Base-by-base conservation (phyloP, 768 basidiomycete species). In the Phallus indusiatus region DNA sequence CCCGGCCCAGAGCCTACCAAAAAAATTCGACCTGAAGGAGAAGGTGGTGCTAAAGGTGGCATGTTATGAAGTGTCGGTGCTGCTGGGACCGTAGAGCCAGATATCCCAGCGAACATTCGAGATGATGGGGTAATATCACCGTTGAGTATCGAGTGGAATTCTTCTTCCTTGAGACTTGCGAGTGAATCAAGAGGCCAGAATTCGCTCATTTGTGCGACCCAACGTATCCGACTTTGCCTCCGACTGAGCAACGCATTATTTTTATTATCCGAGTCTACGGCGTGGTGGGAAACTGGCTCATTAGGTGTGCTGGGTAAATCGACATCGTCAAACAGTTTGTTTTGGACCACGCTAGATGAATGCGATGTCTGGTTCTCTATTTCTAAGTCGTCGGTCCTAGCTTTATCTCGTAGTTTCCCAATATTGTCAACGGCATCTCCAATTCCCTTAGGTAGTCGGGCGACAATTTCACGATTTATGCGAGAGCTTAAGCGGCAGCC, bases 1-100 rank as follows among this genome's bases (percentile, higher is more conserved):
- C 96, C 96, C 1, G 96, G 94, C 1, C 96, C 96, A 14, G 94
- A 95, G 3, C 96, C 94, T 28, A 94, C 85, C 16, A 99, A 84
- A 47, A 91, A 74, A 57, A 97, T 96, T n/a, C 80, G 77, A 1
- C 94, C 95, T 18, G 62, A 42, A 4, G 66, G 65, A 35, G 72
- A 61, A 17, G 68, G 56, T 58, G 37, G 21, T 71, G 57, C 18
- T 55, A 24, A 2, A 71, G 63, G 10, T 66, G 73, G 11, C 73
- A 77, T 60, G 48, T 67, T 64, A 24, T 68, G 21, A 59, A 76
- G 73, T 22, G 69, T 53, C 22, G 59, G n/a, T 21, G 60, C 53
- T 34, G 57, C 46, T 46, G 49, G 21, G 21, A 64, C 14, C 46
- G 67, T 66, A 59, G 66, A 68, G 0, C 63, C 65, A 20, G 16